phyloP scores from a whole-genome alignment of 805 yeast genomes.

The Saccharomycopsis amapae region DNA sequence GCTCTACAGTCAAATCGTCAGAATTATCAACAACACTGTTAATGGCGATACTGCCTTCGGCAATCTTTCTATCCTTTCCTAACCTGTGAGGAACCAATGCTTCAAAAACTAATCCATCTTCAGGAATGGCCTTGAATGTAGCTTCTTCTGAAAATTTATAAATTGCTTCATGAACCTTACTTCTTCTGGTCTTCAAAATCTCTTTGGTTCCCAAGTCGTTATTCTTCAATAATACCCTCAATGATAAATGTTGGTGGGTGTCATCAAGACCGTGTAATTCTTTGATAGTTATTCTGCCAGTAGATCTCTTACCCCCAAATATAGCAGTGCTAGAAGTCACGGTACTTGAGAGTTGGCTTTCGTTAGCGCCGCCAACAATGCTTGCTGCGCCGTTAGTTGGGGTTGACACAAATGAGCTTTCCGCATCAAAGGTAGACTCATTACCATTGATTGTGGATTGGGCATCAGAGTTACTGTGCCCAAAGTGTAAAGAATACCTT shows the following conservation, averaged over 20 bases:
- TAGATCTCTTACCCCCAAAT: conserved; percentile 17
- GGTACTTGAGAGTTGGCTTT: not conserved
- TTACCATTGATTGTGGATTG: conserved; percentile 6
- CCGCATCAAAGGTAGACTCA: conserved; percentile 4
- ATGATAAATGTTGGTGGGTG: conserved; percentile 33
- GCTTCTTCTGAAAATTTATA: conserved; percentile 56
- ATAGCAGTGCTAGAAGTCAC: conserved; percentile 2
- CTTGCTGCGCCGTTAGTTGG: not conserved
- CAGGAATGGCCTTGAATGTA: conserved; percentile 60
- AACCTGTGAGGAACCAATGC: conserved; percentile 64
- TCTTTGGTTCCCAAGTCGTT: conserved; percentile 39
- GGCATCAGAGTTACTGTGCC: not conserved
- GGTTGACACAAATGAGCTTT: not conserved
- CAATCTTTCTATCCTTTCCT: conserved; percentile 63
- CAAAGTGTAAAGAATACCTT: conserved; percentile 11
- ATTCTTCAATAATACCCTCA: conserved; percentile 46
- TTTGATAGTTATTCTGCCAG: conserved; percentile 19
- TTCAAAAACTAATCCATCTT: conserved; percentile 50
- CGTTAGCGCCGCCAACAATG: not conserved
- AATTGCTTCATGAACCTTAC: conserved; percentile 42
- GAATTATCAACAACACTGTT: conserved; percentile 41
- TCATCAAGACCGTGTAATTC: conserved; percentile 22
- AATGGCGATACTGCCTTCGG: conserved; percentile 47
- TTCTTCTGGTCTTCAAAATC: conserved; percentile 55
- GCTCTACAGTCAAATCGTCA: conserved; percentile 31